These are phyloP conservation scores for Tephrocybe sp. DNA, from an alignment of 768 basidiomycete genomes.

Conservation along the genomic window DNA sequence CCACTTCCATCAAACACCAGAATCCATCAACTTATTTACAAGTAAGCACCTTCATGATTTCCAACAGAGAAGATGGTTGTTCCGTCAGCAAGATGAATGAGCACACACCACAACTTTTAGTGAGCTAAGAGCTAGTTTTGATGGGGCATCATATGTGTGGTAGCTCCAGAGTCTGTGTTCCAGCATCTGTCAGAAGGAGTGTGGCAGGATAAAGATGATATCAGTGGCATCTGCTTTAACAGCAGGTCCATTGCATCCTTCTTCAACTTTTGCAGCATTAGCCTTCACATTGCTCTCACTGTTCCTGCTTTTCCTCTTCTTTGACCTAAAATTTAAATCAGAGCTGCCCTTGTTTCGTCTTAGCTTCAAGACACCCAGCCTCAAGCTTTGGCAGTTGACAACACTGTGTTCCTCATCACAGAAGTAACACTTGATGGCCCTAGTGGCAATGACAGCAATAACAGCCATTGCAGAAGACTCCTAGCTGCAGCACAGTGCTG, in stretches of 20 bases:
- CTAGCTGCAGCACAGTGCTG: neutral
- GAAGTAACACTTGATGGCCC: neutral
- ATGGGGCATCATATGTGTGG: slow-evolving; percentile 5
- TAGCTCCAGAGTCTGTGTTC: no score
- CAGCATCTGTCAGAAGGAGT: neutral
- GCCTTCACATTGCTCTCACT: neutral
- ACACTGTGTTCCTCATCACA: neutral
- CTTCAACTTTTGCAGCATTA: neutral
- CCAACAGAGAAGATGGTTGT: slow-evolving; percentile 4
- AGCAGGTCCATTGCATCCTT: no score
- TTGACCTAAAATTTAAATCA: neutral
- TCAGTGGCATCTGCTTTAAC: neutral
- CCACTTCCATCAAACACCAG: no score
- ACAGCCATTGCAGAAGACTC: neutral
- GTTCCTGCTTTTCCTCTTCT: neutral
- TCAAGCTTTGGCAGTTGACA: neutral
- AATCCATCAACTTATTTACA: no score
- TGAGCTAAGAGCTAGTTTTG: neutral
- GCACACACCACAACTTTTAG: neutral
- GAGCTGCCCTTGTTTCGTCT: neutral
- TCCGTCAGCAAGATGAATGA: neutral
- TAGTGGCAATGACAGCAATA: neutral
- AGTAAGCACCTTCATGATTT: no score
- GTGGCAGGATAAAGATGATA: neutral
- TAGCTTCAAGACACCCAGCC: neutral